Percentiles rank a stretch among this genome's conserved stretches.
Conservation (phyloP, 345 rosid genomes). For the Geranium brycei region DNA sequence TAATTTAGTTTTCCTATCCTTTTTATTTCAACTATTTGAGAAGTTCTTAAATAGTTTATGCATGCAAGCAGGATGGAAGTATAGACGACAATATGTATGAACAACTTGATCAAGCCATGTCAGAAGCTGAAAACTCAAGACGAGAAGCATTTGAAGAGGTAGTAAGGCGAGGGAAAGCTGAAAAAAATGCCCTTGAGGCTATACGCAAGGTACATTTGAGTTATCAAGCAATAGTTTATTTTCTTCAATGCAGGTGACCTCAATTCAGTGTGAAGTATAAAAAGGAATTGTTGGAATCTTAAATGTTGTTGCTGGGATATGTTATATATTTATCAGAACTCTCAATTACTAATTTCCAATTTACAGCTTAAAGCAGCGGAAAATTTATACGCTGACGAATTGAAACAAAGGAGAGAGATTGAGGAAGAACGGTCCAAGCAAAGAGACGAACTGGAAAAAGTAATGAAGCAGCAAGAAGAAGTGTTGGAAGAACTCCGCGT, state of each 20-base stretch:
- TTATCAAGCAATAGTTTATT: too few relatives aligned
- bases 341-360: not conserved
- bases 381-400: constrained; percentile 23
- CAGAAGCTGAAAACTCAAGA: constrained; percentile 49
- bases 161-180: constrained; percentile 49
- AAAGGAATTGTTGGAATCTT: not conserved
- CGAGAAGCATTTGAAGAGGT: constrained; percentile 53
- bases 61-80: constrained; percentile 41
- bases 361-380: constrained; percentile 29
- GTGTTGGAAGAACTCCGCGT: not conserved
- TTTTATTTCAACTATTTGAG: not conserved
- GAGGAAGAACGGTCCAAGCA: constrained; percentile 18
- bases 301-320: too few relatives aligned
- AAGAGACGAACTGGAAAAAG: constrained; percentile 21
- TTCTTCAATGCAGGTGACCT: not conserved
- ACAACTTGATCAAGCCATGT: constrained; percentile 41
- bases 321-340: too few relatives aligned
- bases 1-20: not conserved
- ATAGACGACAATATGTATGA: constrained; percentile 33
- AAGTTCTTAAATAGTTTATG: constrained; percentile 5
- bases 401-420: constrained; percentile 19
- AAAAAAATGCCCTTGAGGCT: constrained; percentile 54
- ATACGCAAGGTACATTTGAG: constrained; percentile 41
- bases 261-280: not conserved
- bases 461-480: constrained; percentile 9